phyloP scores from a whole-genome alignment of 148 eudicot genomes.

The Diospyros lotus region DNA sequence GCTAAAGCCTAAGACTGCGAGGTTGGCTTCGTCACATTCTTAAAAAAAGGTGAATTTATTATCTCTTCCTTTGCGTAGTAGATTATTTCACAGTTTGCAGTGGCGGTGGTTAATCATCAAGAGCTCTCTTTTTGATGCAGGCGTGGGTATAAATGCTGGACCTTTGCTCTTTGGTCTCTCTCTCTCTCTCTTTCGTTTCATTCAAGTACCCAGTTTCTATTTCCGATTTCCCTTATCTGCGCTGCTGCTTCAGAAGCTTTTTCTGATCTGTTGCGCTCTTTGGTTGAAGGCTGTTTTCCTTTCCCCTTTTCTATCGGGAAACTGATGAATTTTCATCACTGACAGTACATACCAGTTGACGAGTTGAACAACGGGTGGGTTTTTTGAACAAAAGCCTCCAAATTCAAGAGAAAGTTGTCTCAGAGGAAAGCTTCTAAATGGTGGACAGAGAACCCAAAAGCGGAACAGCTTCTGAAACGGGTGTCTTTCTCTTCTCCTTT shows the following conservation, averaged over 20 bases:
- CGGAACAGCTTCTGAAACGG: conserved; percentile 57
- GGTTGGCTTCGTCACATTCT: no score
- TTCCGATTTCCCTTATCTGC: background rate
- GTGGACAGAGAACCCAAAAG: conserved; percentile 43
- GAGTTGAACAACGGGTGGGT: conserved; percentile 10
- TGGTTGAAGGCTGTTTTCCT: conserved; percentile 2
- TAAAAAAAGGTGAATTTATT: no score
- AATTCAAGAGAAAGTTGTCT: conserved; percentile 32
- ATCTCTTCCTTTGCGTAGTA: background rate
- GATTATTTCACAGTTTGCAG: conserved; percentile 33
- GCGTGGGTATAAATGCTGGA: conserved; percentile 73
- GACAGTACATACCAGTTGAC: conserved; percentile 1
- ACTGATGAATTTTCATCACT: background rate
- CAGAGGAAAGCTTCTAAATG: conserved; percentile 30
- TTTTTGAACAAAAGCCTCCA: conserved; percentile 22
- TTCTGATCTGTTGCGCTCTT: conserved; percentile 27
- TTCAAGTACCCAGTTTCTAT: background rate
- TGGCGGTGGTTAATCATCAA: conserved; percentile 98
- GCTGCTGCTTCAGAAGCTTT: conserved; percentile 13
- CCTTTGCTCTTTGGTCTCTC: conserved; percentile 30
- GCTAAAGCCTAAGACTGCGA: background rate
- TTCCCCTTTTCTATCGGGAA: background rate
- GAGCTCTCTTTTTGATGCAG: conserved; percentile 70
- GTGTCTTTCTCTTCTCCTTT: conserved; percentile 60
- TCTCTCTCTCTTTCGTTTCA: conserved; percentile 17